Evolutionary conservation across 2,329 filamentous ascomycete genomes (phyloP).

Genomic region (Neofusicoccum kwambonambiense): DNA sequence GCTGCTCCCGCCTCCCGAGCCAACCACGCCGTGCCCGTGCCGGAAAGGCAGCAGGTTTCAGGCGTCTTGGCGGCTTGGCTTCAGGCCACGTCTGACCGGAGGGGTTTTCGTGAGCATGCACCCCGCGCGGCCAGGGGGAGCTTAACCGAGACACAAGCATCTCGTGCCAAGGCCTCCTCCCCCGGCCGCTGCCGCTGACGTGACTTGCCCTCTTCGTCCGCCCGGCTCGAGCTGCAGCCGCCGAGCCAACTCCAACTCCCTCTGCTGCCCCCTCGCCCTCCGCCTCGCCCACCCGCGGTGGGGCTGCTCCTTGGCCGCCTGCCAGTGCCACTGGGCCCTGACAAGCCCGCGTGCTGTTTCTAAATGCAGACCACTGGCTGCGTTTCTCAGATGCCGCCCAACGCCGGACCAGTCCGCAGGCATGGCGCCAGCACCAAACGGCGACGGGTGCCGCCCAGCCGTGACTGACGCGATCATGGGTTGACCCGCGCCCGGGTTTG

Average conservation of each 20-base stretch:
- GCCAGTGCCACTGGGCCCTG: neutral
- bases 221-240: too few species aligned
- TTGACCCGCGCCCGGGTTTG: neutral
- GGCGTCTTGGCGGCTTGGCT: slow-evolving; percentile 6
- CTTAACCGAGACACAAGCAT: slow-evolving; percentile 14
- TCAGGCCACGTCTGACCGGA: neutral
- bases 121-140: neutral
- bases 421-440: neutral
- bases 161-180: neutral
- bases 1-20: neutral
- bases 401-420: neutral
- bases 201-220: too few species aligned
- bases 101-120: neutral
- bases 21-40: neutral
- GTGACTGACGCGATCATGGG: slow-evolving; percentile 10
- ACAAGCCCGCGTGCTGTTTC: neutral
- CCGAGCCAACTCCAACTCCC: neutral
- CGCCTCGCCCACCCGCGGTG: neutral
- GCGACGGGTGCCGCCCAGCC: neutral
- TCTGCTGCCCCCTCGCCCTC: neutral
- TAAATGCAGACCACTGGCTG: neutral
- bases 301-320: neutral
- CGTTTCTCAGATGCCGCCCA: neutral
- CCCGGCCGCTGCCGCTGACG: too few species aligned
- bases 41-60: slow-evolving; percentile 5